phyloP scores from a whole-genome alignment of 805 yeast species.

The Zygoascus biomembranicola region DNA sequence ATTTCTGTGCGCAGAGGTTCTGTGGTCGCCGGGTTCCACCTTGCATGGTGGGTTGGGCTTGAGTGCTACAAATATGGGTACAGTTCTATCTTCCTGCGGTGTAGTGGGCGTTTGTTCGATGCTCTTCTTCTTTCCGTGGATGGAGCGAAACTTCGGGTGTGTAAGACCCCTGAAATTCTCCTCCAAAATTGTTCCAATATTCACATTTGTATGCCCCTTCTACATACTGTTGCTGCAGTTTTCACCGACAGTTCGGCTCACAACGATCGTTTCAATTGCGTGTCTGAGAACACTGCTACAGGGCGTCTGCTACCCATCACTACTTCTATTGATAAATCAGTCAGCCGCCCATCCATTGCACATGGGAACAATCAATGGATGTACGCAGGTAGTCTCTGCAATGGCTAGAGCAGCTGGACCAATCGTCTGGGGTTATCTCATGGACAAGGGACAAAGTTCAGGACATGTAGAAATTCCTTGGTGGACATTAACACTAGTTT shows the following conservation, averaged over 20 bases:
- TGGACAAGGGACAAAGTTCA: slow-evolving; percentile 30
- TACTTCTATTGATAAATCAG: slow-evolving; percentile 46
- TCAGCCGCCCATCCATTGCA: slow-evolving; percentile 46
- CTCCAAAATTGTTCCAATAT: slow-evolving; percentile 36
- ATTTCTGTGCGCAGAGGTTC: slow-evolving; percentile 34
- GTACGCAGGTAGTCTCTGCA: slow-evolving; percentile 45
- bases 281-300: slow-evolving; percentile 33
- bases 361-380: slow-evolving; percentile 48
- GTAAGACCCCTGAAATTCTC: slow-evolving; percentile 37
- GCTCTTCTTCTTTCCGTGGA: slow-evolving; percentile 41
- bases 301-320: slow-evolving; percentile 45
- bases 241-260: slow-evolving; percentile 5
- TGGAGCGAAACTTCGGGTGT: slow-evolving; percentile 42
- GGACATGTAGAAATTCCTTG: slow-evolving; percentile 19
- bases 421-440: slow-evolving; percentile 42
- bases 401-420: slow-evolving; percentile 54
- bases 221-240: slow-evolving; percentile 34
- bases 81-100: slow-evolving; percentile 45
- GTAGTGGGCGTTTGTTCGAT: slow-evolving; percentile 43
- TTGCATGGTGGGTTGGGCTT: slow-evolving; percentile 45
- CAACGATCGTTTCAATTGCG: slow-evolving; percentile 22
- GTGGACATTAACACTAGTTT: slow-evolving; percentile 16
- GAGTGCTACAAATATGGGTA: slow-evolving; percentile 40
- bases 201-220: slow-evolving; percentile 41
- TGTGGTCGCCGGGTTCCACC: slow-evolving; percentile 3